A percentile compares a stretch with the other conserved stretches of the same genome.
Evolutionary conservation across 805 yeast species (phyloP).

Genomic region (Metschnikowia drakensbergensis): DNA sequence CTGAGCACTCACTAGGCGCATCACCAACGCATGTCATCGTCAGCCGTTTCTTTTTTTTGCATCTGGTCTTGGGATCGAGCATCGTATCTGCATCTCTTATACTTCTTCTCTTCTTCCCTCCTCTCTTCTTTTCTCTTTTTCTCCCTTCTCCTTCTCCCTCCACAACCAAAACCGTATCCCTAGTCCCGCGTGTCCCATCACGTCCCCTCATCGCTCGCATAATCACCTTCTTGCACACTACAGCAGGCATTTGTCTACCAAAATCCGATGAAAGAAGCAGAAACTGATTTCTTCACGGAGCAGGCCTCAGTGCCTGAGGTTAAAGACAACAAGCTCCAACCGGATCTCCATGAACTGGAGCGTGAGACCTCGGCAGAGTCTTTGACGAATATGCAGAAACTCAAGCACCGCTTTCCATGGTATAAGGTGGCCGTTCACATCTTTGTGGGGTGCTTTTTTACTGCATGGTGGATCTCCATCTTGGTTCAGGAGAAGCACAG

Average conservation of each 20-base stretch:
- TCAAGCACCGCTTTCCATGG: constrained; percentile 15
- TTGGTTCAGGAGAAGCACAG: constrained; percentile 47
- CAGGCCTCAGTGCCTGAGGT: constrained; percentile 5
- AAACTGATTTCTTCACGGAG: constrained; percentile 1
- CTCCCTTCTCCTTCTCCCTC: no score
- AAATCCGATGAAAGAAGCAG: constrained; percentile 3
- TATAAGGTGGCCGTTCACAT: constrained; percentile 16
- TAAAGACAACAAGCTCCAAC: constrained; percentile 3
- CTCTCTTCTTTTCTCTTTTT: no score
- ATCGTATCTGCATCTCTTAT: neutral
- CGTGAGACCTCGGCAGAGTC: constrained; percentile 7
- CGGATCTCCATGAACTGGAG: constrained; percentile 12
- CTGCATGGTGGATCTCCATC: constrained; percentile 48
- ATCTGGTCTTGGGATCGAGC: no score
- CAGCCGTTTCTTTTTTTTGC: neutral
- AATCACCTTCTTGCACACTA: neutral
- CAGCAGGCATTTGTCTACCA: neutral
- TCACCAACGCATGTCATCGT: neutral
- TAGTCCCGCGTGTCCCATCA: no score
- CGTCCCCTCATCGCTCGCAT: neutral
- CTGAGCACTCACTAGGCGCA: no score
- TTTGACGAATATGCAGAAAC: constrained; percentile 6
- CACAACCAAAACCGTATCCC: neutral
- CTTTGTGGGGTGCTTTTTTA: constrained; percentile 23
- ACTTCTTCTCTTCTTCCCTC: neutral